These are phyloP conservation scores for Coemansia sp. DNA, from an alignment of 371 early-diverging fungal species.

Conservation along the genomic window DNA sequence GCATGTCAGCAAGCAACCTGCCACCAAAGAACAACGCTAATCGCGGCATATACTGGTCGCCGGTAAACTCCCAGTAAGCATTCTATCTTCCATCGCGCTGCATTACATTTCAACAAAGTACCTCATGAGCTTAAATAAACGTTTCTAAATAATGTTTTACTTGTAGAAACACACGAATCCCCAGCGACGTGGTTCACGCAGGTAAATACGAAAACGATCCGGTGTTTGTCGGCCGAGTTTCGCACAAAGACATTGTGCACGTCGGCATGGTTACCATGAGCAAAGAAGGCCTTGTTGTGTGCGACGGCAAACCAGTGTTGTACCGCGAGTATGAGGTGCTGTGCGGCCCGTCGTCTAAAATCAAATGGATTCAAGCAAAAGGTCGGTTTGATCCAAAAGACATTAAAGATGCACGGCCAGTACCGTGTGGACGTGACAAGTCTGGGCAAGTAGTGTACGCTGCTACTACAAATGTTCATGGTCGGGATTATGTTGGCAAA, in stretches of 20 bases:
- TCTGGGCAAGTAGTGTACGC: slow-evolving; percentile 53
- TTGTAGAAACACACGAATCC: slow-evolving; percentile 43
- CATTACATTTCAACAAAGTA: not conserved
- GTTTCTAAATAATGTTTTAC: too few species aligned
- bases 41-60: slow-evolving; percentile 19
- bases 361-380: slow-evolving; percentile 51
- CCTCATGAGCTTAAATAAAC: not conserved
- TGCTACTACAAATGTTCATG: slow-evolving; percentile 46
- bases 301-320: slow-evolving; percentile 55
- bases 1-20: not conserved
- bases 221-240: slow-evolving; percentile 56
- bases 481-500: slow-evolving; percentile 55
- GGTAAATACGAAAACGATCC: slow-evolving; percentile 56
- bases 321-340: slow-evolving; percentile 56
- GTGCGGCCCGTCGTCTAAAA: slow-evolving; percentile 54
- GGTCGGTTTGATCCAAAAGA: slow-evolving; percentile 35
- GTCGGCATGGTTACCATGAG: slow-evolving; percentile 55
- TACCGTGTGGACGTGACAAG: slow-evolving; percentile 54
- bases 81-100: not conserved
- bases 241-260: slow-evolving; percentile 56
- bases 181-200: slow-evolving; percentile 55
- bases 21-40: not conserved
- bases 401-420: slow-evolving; percentile 30
- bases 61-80: slow-evolving; percentile 14
- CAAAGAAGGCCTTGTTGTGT: slow-evolving; percentile 53